Percentiles rank a stretch among this genome's conserved stretches.
These are phyloP conservation scores for Ustilago shanxiensis DNA, from an alignment of 1,284 basidiomycete species.

Conservation along the genomic window DNA sequence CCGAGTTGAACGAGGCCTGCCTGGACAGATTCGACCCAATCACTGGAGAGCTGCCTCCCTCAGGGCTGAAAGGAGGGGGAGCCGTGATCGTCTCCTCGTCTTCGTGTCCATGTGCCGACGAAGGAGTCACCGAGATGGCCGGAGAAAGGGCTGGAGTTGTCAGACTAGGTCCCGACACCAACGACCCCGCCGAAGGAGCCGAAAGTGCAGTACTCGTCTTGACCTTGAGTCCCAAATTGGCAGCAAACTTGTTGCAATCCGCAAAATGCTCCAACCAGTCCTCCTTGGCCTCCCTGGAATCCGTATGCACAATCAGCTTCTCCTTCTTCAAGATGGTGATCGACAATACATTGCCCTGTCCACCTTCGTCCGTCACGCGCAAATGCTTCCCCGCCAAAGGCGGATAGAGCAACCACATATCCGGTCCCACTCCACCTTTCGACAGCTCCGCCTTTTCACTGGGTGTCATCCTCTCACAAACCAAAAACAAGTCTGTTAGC, in stretches of 20 bases:
- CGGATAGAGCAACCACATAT: slow-evolving; percentile 95
- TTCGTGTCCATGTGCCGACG: slow-evolving; percentile 34
- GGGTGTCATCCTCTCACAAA: slow-evolving; percentile 73
- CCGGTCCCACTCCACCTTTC: slow-evolving; percentile 70
- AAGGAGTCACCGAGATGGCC: slow-evolving; percentile 61
- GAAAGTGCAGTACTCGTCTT: slow-evolving; percentile 31
- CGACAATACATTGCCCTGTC: slow-evolving; percentile 79
- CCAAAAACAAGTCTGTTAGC: slow-evolving; percentile 89
- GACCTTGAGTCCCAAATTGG: slow-evolving; percentile 70
- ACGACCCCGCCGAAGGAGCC: slow-evolving; percentile 1
- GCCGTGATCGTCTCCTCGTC: slow-evolving; percentile 5
- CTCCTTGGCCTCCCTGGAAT: slow-evolving; percentile 78
- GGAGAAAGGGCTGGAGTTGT: slow-evolving; percentile 52
- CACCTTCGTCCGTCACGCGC: slow-evolving; percentile 72
- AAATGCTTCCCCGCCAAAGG: slow-evolving; percentile 95
- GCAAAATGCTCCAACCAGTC: slow-evolving; percentile 80
- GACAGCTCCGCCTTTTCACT: slow-evolving; percentile 48
- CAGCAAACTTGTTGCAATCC: slow-evolving; percentile 86
- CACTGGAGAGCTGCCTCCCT: slow-evolving; percentile 21
- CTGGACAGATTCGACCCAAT: slow-evolving; percentile 46
- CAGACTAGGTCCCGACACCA: slow-evolving; percentile 18
- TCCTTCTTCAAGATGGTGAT: slow-evolving; percentile 92
- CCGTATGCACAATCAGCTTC: slow-evolving; percentile 78
- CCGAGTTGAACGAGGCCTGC: slow-evolving; percentile 59
- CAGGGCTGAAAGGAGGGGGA: slow-evolving; percentile 12